Evolutionary conservation across 768 basidiomycete species (phyloP), one percentile per base, ranked within the genome.

Genomic region (Asterophora parasitica): DNA sequence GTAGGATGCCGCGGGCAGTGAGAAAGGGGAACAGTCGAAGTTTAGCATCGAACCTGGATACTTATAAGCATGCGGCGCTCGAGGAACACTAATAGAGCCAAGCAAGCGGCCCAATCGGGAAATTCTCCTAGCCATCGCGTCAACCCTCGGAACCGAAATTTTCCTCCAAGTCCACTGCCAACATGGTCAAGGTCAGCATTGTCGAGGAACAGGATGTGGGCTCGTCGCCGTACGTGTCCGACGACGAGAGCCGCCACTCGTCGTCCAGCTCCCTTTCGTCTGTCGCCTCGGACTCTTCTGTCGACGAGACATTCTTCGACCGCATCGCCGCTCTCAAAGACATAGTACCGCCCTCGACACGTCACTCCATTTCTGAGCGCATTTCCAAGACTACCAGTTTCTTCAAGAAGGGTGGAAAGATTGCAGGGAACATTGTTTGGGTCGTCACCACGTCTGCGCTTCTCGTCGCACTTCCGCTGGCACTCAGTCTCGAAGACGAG

Each of bases 161-260:
- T 57, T 49, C 50, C 49, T 53, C 41, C 44, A 48, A 37, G 36
- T 44, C 44, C 53, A 60, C 52, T 45, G 55, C 50, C 52, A 67
- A 58, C 70, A 93, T 93, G 92, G 93, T 96, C 79, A 92, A 92
- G 58, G 89, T 96, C 58, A 82, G 92, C 70, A 88, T 89, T 62
- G 84, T 89, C 54, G 84, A 88, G 54, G 85, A 87, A 59, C 87
- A 86, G 73, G 88, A 90, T 70, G 71, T 72, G 48, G 70, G 63
- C 43, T 67, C 66, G 54, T 88, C 85, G 0, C 88, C 87, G 42
- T 92, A 93, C 62, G 75, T 77, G 33, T 85, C 88, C 38, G 65
- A 83, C 35, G 78, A 87, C 4, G 87, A 86, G 2, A 89, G 88
- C 4, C 80, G 82, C 58, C 82, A 83, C 0, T 79, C 76, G 44